These are phyloP conservation scores for Helenozyma baotianmanensis DNA, from an alignment of 805 yeast species.

Conservation along the genomic window DNA sequence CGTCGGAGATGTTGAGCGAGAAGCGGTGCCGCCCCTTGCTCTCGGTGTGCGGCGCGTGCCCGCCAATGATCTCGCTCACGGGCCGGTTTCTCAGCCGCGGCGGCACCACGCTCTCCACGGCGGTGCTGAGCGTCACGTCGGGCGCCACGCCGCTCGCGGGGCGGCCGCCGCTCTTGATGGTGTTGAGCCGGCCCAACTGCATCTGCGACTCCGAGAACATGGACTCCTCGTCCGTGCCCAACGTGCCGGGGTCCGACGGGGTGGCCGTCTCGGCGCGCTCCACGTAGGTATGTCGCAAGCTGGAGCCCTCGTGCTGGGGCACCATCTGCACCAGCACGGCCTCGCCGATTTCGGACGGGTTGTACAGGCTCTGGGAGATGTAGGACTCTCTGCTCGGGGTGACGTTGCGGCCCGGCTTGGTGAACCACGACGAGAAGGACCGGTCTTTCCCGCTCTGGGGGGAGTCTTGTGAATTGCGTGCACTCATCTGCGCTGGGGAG, in stretches of 20 bases:
- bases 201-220: conserved; percentile 12
- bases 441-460: too few species aligned
- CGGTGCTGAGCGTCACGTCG: conserved; percentile 28
- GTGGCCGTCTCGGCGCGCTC: neutral
- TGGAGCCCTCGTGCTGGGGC: too few species aligned
- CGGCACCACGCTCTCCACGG: conserved; percentile 33
- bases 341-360: conserved; percentile 19
- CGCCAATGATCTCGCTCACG: conserved; percentile 22
- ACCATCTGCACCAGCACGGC: conserved; percentile 15
- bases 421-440: too few species aligned
- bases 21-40: conserved; percentile 9
- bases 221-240: conserved; percentile 11
- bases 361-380: conserved; percentile 11
- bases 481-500: too few species aligned
- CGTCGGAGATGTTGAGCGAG: conserved; percentile 31
- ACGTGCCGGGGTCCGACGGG: neutral
- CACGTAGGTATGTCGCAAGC: conserved; percentile 11
- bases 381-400: too few species aligned
- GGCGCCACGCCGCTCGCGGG: conserved; percentile 18
- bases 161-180: conserved; percentile 10
- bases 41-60: conserved; percentile 4
- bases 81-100: conserved; percentile 38
- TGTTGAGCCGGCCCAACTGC: conserved; percentile 19
- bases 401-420: too few species aligned
- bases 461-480: too few species aligned